Evolutionary conservation across 2,329 filamentous ascomycete species (phyloP).

Genomic region (Arthrobotrys conoides): DNA sequence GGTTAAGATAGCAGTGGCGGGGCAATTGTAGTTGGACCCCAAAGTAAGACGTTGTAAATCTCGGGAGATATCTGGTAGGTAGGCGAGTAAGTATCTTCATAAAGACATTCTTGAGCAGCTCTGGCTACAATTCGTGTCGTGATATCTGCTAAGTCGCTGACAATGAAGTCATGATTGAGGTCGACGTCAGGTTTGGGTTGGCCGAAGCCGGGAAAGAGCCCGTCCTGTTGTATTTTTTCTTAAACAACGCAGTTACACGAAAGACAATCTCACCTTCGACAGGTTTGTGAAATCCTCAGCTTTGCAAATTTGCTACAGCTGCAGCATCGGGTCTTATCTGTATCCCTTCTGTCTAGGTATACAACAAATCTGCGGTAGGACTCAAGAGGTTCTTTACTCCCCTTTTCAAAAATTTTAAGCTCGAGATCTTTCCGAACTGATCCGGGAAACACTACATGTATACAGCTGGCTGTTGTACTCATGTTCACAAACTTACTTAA

Average conservation of each 20-base stretch:
- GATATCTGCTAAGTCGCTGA: neutral
- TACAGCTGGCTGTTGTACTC: too few relatives aligned
- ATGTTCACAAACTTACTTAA: too few relatives aligned
- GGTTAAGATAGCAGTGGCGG: constrained; percentile 27
- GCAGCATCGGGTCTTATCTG: too few relatives aligned
- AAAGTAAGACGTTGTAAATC: neutral
- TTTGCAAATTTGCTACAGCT: too few relatives aligned
- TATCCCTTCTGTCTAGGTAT: too few relatives aligned
- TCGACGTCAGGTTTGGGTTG: constrained; percentile 1
- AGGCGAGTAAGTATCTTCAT: constrained; percentile 58
- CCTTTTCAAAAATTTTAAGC: neutral
- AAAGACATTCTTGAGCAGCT: constrained; percentile 35
- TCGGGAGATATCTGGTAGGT: constrained; percentile 22
- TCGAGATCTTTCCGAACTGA: neutral
- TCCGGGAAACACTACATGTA: too few relatives aligned
- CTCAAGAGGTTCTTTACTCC: neutral
- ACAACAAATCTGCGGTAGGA: too few relatives aligned
- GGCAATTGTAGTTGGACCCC: constrained; percentile 12
- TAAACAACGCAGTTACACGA: constrained; percentile 8
- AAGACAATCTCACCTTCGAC: neutral
- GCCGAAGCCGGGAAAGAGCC: constrained; percentile 19
- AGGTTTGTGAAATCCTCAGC: too few relatives aligned
- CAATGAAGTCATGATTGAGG: neutral
- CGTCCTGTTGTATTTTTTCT: constrained; percentile 23
- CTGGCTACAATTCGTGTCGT: neutral